phyloP scores from a whole-genome alignment of 2,329 filamentous ascomycete species.

The Alternaria sp. region DNA sequence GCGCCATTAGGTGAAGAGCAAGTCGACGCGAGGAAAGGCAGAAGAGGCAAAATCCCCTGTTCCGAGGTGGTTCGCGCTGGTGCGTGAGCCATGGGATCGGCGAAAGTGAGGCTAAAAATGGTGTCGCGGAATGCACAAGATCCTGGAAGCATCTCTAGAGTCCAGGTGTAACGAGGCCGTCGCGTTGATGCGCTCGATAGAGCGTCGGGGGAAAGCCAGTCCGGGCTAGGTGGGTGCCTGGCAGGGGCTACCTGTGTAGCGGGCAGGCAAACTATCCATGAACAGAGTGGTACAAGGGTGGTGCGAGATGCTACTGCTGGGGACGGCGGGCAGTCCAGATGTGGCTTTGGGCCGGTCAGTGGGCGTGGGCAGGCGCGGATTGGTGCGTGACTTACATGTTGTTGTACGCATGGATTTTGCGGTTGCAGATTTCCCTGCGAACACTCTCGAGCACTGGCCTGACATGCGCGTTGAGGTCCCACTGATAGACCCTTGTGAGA shows the following conservation, averaged over 20 bases:
- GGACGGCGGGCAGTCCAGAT: slow-evolving; percentile 57
- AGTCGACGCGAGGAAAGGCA: neutral
- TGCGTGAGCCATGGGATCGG: neutral
- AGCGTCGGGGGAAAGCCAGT: neutral
- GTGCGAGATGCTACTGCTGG: slow-evolving; percentile 41
- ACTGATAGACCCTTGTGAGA: slow-evolving; percentile 69
- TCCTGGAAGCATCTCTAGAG: neutral
- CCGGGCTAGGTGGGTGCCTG: slow-evolving; percentile 10
- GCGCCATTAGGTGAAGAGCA: slow-evolving; percentile 13
- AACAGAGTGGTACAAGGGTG: slow-evolving; percentile 21
- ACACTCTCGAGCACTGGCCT: slow-evolving; percentile 67
- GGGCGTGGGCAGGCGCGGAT: neutral
- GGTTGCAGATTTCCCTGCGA: slow-evolving; percentile 71
- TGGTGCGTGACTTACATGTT: slow-evolving; percentile 67
- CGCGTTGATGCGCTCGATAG: slow-evolving; percentile 4
- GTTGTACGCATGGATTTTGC: slow-evolving; percentile 74
- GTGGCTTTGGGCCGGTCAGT: slow-evolving; percentile 49
- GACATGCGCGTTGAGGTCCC: slow-evolving; percentile 66
- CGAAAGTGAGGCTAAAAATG: slow-evolving; percentile 2
- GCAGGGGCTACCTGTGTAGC: slow-evolving; percentile 10
- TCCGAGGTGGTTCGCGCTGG: neutral
- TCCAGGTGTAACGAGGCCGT: slow-evolving; percentile 10
- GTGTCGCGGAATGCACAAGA: slow-evolving; percentile 9
- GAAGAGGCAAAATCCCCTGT: neutral
- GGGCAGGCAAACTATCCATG: slow-evolving; percentile 15